Base-by-base conservation (phyloP, 139 green algal genomes). In the Chlorella sp. region DNA sequence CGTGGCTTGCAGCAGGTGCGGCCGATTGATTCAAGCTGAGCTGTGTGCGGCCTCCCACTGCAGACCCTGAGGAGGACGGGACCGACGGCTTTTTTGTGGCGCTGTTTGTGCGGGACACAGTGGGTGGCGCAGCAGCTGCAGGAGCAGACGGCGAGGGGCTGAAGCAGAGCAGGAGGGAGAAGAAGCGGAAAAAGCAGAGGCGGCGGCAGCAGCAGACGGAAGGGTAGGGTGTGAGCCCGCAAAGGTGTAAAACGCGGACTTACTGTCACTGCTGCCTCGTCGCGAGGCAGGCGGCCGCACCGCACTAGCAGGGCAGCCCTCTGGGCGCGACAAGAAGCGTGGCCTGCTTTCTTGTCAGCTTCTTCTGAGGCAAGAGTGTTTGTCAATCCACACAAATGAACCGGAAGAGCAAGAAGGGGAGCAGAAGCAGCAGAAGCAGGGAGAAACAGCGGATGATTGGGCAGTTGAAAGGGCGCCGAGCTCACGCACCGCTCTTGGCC, bases 51-150 rank as follows among this genome's bases (percentile, higher is more conserved):
- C 17, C n/a, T 72, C 38, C n/a, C n/a, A n/a, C 68, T 45, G 71
- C 84, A 71, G 89, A 97, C 65, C 76, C 90, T 0, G 75, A 89
- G 29, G 29, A 85, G 64, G 94, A 98, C 25, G 88, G 80, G 2
- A 96, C 89, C 0, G 94, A 98, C 72, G 94, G 94, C 17, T 98
- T 98, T 76, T 98, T 98, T 74, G 86, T 98, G 8, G 94, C 93
- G 14, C 35, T 97, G 3, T 97, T 98, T 82, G 56, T 89, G 63
- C 79, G 81, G 63, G 9, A 74, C 5, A 17, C 43, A 19, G 21
- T 5, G 67, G 27, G 21, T 46, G 35, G 60, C 43, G 43, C 63
- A 60, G 65, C 11, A 36, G 46, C 25, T 12, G 67, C 3, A 73
- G 45, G 5, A 50, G 71, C 21, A 17, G 58, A n/a, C 48, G 17